These are phyloP conservation scores for Parietaria judaica DNA, from an alignment of 306 rosid genomes.

Conservation along the genomic window DNA sequence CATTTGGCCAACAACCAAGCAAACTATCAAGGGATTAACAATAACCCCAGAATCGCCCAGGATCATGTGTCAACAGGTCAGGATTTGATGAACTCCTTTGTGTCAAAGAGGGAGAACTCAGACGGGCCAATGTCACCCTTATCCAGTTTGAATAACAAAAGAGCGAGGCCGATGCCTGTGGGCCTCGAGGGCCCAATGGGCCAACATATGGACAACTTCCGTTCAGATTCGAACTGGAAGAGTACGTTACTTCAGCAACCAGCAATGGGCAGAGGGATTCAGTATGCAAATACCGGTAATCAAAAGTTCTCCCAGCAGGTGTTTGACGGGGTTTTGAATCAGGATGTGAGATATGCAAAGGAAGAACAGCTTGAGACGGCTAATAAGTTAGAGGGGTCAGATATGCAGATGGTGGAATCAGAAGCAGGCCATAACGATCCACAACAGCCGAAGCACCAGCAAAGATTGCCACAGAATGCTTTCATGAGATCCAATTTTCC, in stretches of 20 bases:
- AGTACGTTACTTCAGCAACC: conserved; percentile 60
- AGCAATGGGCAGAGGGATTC: conserved; percentile 61
- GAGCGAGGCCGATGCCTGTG: conserved; percentile 44
- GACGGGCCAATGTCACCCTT: conserved; percentile 72
- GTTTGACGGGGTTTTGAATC: conserved; percentile 68
- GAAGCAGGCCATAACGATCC: conserved; percentile 61
- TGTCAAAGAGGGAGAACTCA: conserved; percentile 66
- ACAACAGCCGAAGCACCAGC: conserved; percentile 56
- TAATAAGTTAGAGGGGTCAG: conserved; percentile 49
- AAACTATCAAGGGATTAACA: conserved; percentile 60
- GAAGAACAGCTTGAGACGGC: conserved; percentile 78
- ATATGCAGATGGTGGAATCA: conserved; percentile 45
- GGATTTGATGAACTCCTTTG: conserved; percentile 51
- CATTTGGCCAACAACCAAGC: conserved; percentile 43
- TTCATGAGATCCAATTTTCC: conserved; percentile 56
- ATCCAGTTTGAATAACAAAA: conserved; percentile 51
- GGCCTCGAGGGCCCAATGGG: conserved; percentile 59
- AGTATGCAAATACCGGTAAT: conserved; percentile 38
- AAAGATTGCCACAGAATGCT: conserved; percentile 47
- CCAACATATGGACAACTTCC: conserved; percentile 46
- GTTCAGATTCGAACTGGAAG: conserved; percentile 70
- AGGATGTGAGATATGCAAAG: conserved; percentile 69
- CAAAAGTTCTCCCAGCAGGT: conserved; percentile 67
- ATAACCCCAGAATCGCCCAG: conserved; percentile 57
- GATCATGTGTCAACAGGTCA: conserved; percentile 66